Conservation (phyloP, 495 filamentous ascomycete species). For the Cercophora samala region DNA sequence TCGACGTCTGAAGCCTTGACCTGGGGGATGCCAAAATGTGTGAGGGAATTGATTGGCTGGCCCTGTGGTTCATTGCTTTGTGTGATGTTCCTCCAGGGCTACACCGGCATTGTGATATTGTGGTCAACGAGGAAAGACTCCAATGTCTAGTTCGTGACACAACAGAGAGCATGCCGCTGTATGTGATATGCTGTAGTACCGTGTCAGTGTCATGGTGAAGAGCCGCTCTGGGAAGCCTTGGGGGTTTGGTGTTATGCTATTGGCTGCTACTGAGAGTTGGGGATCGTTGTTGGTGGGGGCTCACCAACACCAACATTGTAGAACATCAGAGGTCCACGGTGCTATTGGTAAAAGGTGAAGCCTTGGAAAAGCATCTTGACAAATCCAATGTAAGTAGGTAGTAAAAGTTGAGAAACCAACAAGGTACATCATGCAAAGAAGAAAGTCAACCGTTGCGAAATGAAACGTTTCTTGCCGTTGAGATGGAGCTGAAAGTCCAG, state of each 20-base stretch:
- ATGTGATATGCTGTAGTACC: neutral
- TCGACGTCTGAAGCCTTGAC: neutral
- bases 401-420: neutral
- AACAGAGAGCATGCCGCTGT: neutral
- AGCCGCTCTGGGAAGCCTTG: neutral
- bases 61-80: neutral
- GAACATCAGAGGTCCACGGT: too few species aligned
- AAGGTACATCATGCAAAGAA: neutral
- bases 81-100: neutral
- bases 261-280: neutral
- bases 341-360: too few species aligned
- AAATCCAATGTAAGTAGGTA: too few species aligned
- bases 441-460: neutral
- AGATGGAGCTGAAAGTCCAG: neutral
- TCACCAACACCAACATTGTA: too few species aligned
- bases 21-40: neutral
- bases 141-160: neutral
- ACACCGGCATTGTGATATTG: neutral
- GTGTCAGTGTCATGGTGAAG: neutral
- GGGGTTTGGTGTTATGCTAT: neutral
- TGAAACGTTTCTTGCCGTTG: neutral
- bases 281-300: neutral
- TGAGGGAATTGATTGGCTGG: neutral
- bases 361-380: too few species aligned
- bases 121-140: neutral